Evolutionary conservation across 1,139 yeast genomes (phyloP), one percentile per base, ranked within the genome.

Genomic region (Trichomonascaceae sp.): DNA sequence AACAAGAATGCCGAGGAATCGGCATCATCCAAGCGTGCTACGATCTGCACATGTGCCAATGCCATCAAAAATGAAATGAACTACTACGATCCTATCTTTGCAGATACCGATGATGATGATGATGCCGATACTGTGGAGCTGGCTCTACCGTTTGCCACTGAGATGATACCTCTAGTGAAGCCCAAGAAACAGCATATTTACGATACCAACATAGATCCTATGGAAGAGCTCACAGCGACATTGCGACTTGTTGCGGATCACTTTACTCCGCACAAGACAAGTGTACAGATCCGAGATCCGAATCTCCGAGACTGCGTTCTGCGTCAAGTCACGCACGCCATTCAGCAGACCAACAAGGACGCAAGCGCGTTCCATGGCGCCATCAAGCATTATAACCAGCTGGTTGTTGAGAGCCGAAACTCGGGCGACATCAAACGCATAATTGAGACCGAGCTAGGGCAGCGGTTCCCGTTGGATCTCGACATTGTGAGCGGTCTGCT

Each of bases 151-250:
- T 45, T 40, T 36, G 50, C 47, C 17, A 13, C 22, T 3, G 54
- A 49, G 32, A 27, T 32, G 17, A 49, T 49, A 29, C 11, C 29
- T n/a, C 37, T 43, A 2, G 39, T 40, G 17, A 22, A 25, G n/a
- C 54, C 57, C 4, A 36, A 34, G 17, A 40, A 39, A 6, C 37
- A n/a, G n/a, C n/a, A n/a, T n/a, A n/a, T n/a, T n/a, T n/a, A n/a
- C n/a, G n/a, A 42, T 2, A 69, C 70, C 35, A 80, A 74, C 42
- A 62, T 77, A 39, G 76, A 80, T 47, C 89, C 94, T 3, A 60
- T 79, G 42, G 67, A 65, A 31, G 95, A 85, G 48, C 67, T 84
- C 32, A 80, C 78, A 16, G 70, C 64, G 35, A 48, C 62, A n/a
- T 69, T 75, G 65, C 75, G 69, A 39, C 47, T 68, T 31, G 54